Evolutionary conservation across 495 filamentous ascomycete genomes (phyloP).

Genomic region (Trichocladium uniseriatum): DNA sequence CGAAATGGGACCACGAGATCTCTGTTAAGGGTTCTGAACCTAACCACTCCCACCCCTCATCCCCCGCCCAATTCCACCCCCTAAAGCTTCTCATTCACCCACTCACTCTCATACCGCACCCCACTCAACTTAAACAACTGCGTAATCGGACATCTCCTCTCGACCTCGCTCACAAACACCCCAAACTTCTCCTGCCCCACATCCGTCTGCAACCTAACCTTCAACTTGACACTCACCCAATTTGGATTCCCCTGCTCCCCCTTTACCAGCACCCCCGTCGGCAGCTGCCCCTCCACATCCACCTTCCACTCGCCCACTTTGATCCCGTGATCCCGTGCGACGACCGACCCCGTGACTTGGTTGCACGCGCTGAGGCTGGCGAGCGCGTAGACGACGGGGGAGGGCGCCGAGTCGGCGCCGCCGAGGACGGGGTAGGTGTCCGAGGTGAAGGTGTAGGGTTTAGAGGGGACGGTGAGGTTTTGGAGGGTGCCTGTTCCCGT

Average conservation of each 20-base stretch:
- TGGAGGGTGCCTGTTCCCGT: conserved; percentile 14
- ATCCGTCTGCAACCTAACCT: conserved; percentile 19
- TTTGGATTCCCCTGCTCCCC: conserved; percentile 21
- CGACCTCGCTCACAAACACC: conserved; percentile 16
- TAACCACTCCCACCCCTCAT: too few relatives aligned
- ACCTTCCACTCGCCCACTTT: conserved; percentile 17
- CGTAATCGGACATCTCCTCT: conserved; percentile 22
- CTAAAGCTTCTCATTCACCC: conserved; percentile 19
- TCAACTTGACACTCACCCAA: conserved; percentile 16
- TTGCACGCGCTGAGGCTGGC: conserved; percentile 23
- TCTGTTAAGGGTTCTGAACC: too few relatives aligned
- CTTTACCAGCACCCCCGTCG: conserved; percentile 14
- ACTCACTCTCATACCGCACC: conserved; percentile 15
- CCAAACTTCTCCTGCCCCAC: conserved; percentile 4
- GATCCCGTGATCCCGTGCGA: conserved; percentile 18
- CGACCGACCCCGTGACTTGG: conserved; percentile 20
- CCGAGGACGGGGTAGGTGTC: conserved; percentile 17
- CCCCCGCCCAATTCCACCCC: too few relatives aligned
- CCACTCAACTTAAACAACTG: conserved; percentile 21
- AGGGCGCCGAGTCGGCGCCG: conserved; percentile 19
- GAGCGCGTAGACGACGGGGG: conserved; percentile 21
- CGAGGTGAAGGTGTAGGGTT: conserved; percentile 17
- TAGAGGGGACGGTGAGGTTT: conserved; percentile 11
- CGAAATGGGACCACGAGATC: too few relatives aligned
- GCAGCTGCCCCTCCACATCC: conserved; percentile 14